phyloP scores from a whole-genome alignment of 768 basidiomycete genomes.

The Suillus brevipes region DNA sequence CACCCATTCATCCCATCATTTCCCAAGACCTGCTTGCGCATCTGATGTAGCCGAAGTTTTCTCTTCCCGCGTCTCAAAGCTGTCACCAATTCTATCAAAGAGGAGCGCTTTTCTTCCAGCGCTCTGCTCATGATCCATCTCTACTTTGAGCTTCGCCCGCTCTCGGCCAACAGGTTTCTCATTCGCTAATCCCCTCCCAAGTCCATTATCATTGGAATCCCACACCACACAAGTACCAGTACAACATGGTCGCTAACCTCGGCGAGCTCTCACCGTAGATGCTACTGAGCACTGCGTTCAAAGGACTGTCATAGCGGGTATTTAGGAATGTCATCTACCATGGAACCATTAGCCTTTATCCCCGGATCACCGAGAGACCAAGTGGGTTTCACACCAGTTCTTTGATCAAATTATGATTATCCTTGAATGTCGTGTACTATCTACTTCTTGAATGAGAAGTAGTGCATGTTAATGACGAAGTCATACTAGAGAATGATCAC shows the following conservation, averaged over 20 bases:
- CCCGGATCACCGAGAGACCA: not conserved
- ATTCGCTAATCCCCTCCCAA: too few relatives aligned
- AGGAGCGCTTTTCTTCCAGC: too few relatives aligned
- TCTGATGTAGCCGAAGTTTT: not conserved
- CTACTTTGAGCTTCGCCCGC: not conserved
- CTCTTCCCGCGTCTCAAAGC: not conserved
- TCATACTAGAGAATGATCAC: too few relatives aligned
- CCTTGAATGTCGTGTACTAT: not conserved
- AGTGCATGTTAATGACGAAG: not conserved
- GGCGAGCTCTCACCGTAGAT: too few relatives aligned
- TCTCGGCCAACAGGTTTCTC: not conserved
- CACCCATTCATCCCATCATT: too few relatives aligned
- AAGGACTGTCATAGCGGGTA: not conserved
- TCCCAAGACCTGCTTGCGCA: too few relatives aligned
- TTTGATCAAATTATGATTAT: not conserved
- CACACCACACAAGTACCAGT: too few relatives aligned
- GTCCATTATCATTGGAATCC: too few relatives aligned
- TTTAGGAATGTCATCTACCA: not conserved
- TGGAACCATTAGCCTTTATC: not conserved
- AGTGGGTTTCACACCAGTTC: not conserved
- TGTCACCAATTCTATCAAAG: not conserved
- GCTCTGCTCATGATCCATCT: too few relatives aligned
- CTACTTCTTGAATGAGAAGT: not conserved
- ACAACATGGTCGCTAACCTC: too few relatives aligned
- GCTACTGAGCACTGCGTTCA: too few relatives aligned